Conservation (phyloP, 805 yeast genomes). For the Lipomyces spencermartinsiae region DNA sequence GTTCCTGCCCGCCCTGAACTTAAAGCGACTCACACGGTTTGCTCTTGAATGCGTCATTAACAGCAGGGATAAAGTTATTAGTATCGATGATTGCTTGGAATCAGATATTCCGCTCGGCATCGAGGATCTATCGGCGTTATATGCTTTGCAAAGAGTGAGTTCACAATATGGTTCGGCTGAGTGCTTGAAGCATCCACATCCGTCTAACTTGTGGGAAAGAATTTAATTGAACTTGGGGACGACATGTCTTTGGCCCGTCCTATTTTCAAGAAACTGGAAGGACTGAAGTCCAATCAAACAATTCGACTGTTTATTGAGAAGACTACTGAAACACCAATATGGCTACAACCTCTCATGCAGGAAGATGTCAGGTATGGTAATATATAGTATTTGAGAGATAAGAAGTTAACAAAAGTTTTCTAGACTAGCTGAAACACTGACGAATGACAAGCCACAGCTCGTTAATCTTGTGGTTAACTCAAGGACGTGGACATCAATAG, state of each 20-base stretch:
- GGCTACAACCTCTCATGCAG: conserved; percentile 22
- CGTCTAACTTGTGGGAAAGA: background rate
- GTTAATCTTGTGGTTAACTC: conserved; percentile 10
- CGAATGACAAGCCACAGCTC: conserved; percentile 7
- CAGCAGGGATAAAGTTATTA: background rate
- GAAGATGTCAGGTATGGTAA: background rate
- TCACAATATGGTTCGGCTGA: background rate
- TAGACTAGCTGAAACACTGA: conserved; percentile 11
- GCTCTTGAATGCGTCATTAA: conserved; percentile 33
- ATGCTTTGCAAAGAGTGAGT: conserved; percentile 18
- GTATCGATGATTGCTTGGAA: conserved; percentile 13
- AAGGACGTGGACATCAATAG: conserved; percentile 26
- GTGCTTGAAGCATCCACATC: background rate
- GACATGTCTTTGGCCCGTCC: conserved; percentile 19
- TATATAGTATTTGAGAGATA: background rate
- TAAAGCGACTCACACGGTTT: conserved; percentile 25
- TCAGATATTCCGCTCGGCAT: conserved; percentile 22
- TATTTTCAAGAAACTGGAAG: conserved; percentile 15
- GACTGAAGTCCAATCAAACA: conserved; percentile 11
- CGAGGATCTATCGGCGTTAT: conserved; percentile 31
- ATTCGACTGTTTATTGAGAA: conserved; percentile 18
- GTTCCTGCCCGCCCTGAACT: conserved; percentile 31
- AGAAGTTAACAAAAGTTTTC: background rate
- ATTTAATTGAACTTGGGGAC: conserved; percentile 24
- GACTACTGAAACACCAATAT: conserved; percentile 18